These are phyloP conservation scores for Schizothecium vesticola DNA, from an alignment of 495 filamentous ascomycete species.

Conservation along the genomic window DNA sequence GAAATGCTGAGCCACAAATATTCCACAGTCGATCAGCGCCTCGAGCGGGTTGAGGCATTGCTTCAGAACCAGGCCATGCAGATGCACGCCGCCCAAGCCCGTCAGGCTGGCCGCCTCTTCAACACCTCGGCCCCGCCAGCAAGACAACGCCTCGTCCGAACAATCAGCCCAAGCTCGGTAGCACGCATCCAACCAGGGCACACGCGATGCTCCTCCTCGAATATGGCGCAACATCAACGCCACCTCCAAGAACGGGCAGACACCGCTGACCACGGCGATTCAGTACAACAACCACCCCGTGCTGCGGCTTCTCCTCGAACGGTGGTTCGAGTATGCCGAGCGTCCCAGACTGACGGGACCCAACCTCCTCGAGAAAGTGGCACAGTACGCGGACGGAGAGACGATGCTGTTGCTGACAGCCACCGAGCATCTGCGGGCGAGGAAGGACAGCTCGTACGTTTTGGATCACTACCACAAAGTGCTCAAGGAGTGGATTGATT, in stretches of 20 bases:
- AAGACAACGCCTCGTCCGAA: background rate
- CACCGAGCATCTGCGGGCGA: background rate
- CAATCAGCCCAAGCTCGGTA: background rate
- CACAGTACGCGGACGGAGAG: background rate
- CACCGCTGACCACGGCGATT: slow-evolving; percentile 14
- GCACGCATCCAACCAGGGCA: background rate
- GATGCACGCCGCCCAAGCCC: background rate
- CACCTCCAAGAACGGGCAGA: slow-evolving; percentile 7
- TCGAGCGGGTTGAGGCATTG: background rate
- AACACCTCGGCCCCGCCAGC: background rate
- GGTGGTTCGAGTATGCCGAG: background rate
- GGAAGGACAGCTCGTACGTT: background rate
- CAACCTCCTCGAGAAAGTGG: background rate
- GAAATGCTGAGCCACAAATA: background rate
- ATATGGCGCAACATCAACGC: slow-evolving; percentile 16
- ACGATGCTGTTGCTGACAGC: background rate
- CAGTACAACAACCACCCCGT: slow-evolving; percentile 14
- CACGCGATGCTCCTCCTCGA: slow-evolving; percentile 13
- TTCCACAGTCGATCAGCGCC: background rate
- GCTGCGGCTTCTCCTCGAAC: slow-evolving; percentile 2
- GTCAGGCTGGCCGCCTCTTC: background rate
- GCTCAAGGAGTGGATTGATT: background rate
- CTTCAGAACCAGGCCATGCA: background rate
- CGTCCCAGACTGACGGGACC: background rate
- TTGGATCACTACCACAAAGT: background rate